Percentiles rank a stretch among this genome's conserved stretches.
These are phyloP conservation scores for Fusarium bulbicola DNA, from an alignment of 2,329 filamentous ascomycete genomes.

Conservation along the genomic window DNA sequence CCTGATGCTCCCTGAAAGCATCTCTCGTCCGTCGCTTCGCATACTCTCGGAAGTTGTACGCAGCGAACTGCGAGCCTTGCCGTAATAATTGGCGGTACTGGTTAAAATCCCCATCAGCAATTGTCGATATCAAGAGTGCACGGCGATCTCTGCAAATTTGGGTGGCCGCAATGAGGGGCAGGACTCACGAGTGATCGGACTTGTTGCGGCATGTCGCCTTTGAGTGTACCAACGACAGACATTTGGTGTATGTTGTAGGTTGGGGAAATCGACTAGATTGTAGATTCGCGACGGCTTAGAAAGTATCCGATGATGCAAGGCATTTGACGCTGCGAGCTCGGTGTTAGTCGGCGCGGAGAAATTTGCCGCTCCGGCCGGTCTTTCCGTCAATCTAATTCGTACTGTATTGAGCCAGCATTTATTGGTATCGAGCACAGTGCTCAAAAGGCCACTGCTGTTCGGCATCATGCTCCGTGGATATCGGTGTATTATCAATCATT, in stretches of 20 bases:
- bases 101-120: conserved; percentile 20
- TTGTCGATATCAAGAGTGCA: not conserved
- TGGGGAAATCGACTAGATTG: conserved; percentile 12
- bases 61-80: conserved; percentile 85
- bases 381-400: not conserved
- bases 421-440: not conserved
- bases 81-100: conserved; percentile 94
- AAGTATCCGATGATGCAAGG: conserved; percentile 43
- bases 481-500: conserved; percentile 16
- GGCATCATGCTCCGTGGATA: conserved; percentile 1
- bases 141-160: conserved; percentile 25
- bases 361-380: conserved; percentile 43
- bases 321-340: conserved; percentile 40
- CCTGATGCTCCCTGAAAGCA: conserved; percentile 84
- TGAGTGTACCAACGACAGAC: conserved; percentile 52
- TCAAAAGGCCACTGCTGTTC: not conserved
- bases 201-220: conserved; percentile 66
- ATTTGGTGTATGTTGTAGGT: conserved; percentile 48
- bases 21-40: conserved; percentile 90
- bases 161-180: not conserved
- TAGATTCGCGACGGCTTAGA: conserved; percentile 35
- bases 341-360: conserved; percentile 50
- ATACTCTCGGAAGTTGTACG: conserved; percentile 99
- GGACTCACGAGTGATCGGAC: conserved; percentile 64
- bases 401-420: not conserved